Base-by-base conservation (phyloP, 805 yeast genomes). In the Metschnikowia orientalis region DNA sequence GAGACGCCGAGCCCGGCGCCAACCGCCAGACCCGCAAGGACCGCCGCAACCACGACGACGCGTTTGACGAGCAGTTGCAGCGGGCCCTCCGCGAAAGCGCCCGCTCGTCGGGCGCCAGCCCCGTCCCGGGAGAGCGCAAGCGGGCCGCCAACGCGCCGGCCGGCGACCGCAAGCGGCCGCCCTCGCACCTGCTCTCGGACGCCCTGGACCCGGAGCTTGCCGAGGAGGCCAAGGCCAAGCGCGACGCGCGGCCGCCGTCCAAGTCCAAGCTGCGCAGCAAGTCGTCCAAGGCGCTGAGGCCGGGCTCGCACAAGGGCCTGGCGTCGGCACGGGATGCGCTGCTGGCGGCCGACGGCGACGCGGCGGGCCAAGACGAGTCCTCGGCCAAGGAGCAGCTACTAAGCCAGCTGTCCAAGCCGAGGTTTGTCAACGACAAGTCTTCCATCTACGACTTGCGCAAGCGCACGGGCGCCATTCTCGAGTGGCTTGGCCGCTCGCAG, bases 401-500 rank as follows among this genome's bases (percentile, higher is more conserved):
- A 25, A 77, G 72, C 41, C 84, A 81, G 53, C 83, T 90, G 2
- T 79, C 86, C 28, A 82, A 77, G 46, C 96, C 97, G 9, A 74
- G 95, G 35, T 65, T 78, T 26, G 97, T 95, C 5, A 81, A 81
- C 38, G 78, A 79, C 13, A 73, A 86, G 34, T 75, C 84, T 3
- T 74, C 88, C 3, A 57, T 89, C 40, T 73, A 75, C 46, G 98
- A 90, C 56, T 81, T 90, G 85, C 74, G 88, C 36, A 78, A 86
- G 50, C 72, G 98, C 38, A 83, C 88, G 2, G 81, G 86, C 2
- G 94, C 96, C 1, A 90, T 90, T 13, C 62, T 90, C 47, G 97
- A 92, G 59, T 92, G 89, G 70, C 73, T 90, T 16, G 86, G 89
- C 8, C 70, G 95, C 33, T 83, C 94, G 2, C 95, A 88, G 56